Evolutionary conservation across 352 stramenopile genomes (phyloP).

Genomic region (Aphanomyces euteiches): DNA sequence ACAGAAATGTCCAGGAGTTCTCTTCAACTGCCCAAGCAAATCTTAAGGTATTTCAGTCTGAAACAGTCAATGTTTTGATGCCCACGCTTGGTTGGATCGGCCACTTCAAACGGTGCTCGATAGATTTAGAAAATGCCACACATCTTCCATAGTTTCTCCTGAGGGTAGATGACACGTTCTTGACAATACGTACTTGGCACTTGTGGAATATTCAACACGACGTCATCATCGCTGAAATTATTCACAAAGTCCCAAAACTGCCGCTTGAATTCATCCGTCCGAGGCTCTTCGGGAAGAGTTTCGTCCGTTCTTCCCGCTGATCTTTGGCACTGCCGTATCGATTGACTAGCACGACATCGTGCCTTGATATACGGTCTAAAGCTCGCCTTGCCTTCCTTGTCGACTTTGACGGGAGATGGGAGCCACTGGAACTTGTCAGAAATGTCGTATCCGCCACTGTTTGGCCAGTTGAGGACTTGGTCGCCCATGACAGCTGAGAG

Average conservation of each 20-base stretch:
- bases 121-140: slow-evolving; percentile 44
- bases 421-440: slow-evolving; percentile 44
- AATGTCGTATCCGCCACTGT: background rate
- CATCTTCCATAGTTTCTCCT: slow-evolving; percentile 34
- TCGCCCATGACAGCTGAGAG: background rate
- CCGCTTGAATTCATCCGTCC: no score
- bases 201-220: background rate
- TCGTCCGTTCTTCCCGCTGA: no score
- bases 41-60: background rate
- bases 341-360: background rate
- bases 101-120: slow-evolving; percentile 47
- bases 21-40: no score
- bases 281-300: no score
- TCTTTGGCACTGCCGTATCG: background rate
- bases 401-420: slow-evolving; percentile 38
- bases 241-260: no score
- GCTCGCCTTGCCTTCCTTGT: slow-evolving; percentile 28
- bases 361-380: slow-evolving; percentile 51
- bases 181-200: background rate
- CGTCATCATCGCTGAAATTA: no score
- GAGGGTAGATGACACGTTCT: slow-evolving; percentile 33
- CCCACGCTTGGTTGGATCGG: slow-evolving; percentile 35
- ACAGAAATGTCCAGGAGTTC: no score
- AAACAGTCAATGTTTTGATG: slow-evolving; percentile 46
- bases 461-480: background rate